phyloP scores from a whole-genome alignment of 2,329 filamentous ascomycete species.

The Coniochaeta sp. region DNA sequence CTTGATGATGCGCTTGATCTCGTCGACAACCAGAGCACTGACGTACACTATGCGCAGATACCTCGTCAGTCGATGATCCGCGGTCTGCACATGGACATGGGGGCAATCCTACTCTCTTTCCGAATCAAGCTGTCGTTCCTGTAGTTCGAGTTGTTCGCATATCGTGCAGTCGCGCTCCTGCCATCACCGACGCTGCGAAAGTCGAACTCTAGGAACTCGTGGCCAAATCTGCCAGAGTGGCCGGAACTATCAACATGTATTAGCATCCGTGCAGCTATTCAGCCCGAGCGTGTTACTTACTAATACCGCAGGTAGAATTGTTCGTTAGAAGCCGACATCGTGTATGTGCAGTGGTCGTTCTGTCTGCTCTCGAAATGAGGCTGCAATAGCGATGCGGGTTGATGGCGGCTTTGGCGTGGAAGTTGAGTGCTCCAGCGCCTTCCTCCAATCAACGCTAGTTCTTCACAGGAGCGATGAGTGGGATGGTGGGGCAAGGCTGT shows the following conservation, averaged over 20 bases:
- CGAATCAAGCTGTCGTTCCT: slow-evolving; percentile 96
- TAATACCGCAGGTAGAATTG: slow-evolving; percentile 97
- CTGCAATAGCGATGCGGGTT: neutral
- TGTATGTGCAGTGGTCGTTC: slow-evolving; percentile 9
- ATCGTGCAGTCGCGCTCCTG: slow-evolving; percentile 85
- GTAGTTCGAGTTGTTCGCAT: slow-evolving; percentile 99
- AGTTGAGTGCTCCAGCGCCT: neutral
- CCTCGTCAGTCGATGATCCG: neutral
- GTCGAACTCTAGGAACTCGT: slow-evolving; percentile 98
- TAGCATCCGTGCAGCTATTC: slow-evolving; percentile 4
- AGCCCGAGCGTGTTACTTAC: slow-evolving; percentile 46
- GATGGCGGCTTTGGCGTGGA: neutral
- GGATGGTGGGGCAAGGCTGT: neutral
- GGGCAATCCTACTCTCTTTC: slow-evolving; percentile 95
- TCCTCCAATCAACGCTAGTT: neutral
- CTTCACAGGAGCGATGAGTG: neutral
- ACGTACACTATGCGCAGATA: slow-evolving; percentile 69
- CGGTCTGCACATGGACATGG: neutral
- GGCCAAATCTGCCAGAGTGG: slow-evolving; percentile 93
- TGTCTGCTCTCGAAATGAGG: neutral
- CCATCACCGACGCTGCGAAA: slow-evolving; percentile 90
- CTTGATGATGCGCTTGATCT: slow-evolving; percentile 96
- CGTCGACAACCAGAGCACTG: slow-evolving; percentile 79
- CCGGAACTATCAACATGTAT: slow-evolving; percentile 62
- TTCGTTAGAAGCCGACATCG: slow-evolving; percentile 64